These are phyloP conservation scores for Mariannaea sp. DNA, from an alignment of 2,329 filamentous ascomycete genomes.

Conservation along the genomic window DNA sequence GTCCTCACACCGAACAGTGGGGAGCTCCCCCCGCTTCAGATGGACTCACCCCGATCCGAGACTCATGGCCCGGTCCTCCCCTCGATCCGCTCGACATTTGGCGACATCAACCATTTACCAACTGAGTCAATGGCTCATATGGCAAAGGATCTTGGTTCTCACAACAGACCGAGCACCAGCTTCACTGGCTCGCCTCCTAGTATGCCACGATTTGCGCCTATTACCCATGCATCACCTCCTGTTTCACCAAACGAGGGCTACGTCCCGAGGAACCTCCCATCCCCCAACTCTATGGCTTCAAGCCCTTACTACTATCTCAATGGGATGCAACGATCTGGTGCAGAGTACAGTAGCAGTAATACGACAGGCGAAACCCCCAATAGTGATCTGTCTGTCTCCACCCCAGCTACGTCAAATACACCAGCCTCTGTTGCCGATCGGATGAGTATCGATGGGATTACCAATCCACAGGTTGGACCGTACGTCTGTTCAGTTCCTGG, in stretches of 20 bases:
- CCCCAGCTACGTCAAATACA: slow-evolving; percentile 49
- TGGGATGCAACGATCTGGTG: slow-evolving; percentile 42
- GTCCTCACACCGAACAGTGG: slow-evolving; percentile 35
- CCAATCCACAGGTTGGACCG: slow-evolving; percentile 54
- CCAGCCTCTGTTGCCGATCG: slow-evolving; percentile 51
- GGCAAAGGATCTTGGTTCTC: slow-evolving; percentile 40
- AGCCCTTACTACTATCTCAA: slow-evolving; percentile 47
- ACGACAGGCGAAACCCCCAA: slow-evolving; percentile 53
- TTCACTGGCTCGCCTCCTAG: slow-evolving; percentile 46
- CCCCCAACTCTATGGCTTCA: slow-evolving; percentile 50
- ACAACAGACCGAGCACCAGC: slow-evolving; percentile 30
- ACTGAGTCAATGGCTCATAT: slow-evolving; percentile 38
- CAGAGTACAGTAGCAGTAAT: slow-evolving; percentile 51
- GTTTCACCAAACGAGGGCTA: slow-evolving; percentile 56
- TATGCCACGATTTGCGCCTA: slow-evolving; percentile 40
- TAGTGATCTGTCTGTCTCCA: slow-evolving; percentile 50
- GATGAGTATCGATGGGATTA: slow-evolving; percentile 64
- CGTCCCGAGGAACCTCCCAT: slow-evolving; percentile 50
- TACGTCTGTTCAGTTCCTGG: slow-evolving; percentile 65
- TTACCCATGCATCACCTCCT: slow-evolving; percentile 49
- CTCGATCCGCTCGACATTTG: slow-evolving; percentile 46
- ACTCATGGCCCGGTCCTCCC: slow-evolving; percentile 45
- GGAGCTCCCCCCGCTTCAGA: slow-evolving; percentile 46
- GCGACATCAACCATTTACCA: slow-evolving; percentile 42
- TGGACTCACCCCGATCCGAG: slow-evolving; percentile 44